Evolutionary conservation across 2,329 filamentous ascomycete species (phyloP).

Genomic region (Thelonectria rubi): DNA sequence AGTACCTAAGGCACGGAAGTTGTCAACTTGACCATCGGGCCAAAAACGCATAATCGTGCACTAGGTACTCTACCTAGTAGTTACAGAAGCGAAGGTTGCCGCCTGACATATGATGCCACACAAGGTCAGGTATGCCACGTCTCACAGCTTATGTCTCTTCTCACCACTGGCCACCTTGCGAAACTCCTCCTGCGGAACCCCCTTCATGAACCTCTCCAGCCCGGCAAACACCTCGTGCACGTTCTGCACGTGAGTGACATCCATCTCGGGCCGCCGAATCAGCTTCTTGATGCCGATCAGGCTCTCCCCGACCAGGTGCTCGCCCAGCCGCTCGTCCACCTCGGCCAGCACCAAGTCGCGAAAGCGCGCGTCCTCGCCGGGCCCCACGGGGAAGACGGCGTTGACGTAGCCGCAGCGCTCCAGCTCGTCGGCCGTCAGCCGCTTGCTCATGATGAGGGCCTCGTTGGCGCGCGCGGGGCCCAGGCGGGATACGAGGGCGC

Average conservation of each 20-base stretch:
- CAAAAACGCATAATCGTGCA: too few relatives aligned
- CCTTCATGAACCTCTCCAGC: constrained; percentile 79
- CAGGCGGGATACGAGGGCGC: constrained; percentile 80
- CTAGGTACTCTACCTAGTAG: too few relatives aligned
- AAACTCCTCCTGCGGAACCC: constrained; percentile 90
- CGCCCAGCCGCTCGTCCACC: constrained; percentile 81
- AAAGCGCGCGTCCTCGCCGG: constrained; percentile 75
- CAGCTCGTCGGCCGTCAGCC: constrained; percentile 77
- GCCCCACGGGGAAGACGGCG: constrained; percentile 72
- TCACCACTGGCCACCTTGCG: constrained; percentile 82
- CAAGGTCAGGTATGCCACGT: background rate
- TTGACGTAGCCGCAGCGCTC: constrained; percentile 85
- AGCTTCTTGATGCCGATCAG: constrained; percentile 86
- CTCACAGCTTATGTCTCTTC: constrained; percentile 91
- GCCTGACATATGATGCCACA: too few relatives aligned
- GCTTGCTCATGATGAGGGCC: constrained; percentile 89
- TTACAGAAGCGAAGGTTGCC: too few relatives aligned
- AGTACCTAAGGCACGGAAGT: too few relatives aligned
- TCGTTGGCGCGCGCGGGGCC: constrained; percentile 88
- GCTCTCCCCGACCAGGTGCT: constrained; percentile 81
- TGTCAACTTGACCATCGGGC: too few relatives aligned
- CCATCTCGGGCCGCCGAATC: constrained; percentile 77
- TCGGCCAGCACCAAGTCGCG: constrained; percentile 76
- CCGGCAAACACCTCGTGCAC: constrained; percentile 87
- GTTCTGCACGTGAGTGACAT: constrained; percentile 78